Conservation (phyloP, 352 stramenopile species). For the Aphanomyces astaci region DNA sequence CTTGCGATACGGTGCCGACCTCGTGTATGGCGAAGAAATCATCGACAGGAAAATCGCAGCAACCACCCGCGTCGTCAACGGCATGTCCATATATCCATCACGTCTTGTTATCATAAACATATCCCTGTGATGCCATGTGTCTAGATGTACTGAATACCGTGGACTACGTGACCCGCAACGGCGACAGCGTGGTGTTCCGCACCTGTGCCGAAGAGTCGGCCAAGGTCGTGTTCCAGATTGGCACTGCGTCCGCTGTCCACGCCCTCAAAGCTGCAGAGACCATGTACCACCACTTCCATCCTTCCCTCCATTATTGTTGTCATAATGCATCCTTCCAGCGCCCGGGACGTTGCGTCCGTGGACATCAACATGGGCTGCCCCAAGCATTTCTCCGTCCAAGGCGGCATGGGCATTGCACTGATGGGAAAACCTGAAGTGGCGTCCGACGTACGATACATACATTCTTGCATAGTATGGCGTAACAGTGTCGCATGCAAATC, state of each 20-base stretch:
- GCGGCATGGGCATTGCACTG: conserved; percentile 87
- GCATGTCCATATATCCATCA: conserved; percentile 17
- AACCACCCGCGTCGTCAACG: conserved; percentile 77
- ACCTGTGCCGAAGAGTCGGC: conserved; percentile 73
- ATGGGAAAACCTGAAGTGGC: conserved; percentile 83
- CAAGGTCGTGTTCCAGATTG: conserved; percentile 87
- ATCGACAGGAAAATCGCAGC: conserved; percentile 89
- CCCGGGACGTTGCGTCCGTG: conserved; percentile 81
- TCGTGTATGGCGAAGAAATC: conserved; percentile 94
- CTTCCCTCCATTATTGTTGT: no score
- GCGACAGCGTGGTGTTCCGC: conserved; percentile 78
- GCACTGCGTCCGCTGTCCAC: conserved; percentile 64
- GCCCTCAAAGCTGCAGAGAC: conserved; percentile 67
- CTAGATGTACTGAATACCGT: conserved; percentile 73
- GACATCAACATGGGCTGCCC: conserved; percentile 95
- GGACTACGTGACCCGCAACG: conserved; percentile 85
- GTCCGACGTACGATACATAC: conserved; percentile 44
- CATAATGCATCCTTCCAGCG: no score
- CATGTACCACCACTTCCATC: no score
- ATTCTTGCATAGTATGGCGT: background rate
- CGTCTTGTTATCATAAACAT: background rate
- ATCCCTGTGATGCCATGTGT: no score
- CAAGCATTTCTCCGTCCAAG: conserved; percentile 89
- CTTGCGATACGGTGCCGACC: conserved; percentile 85
- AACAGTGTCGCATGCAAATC: no score